phyloP scores from a whole-genome alignment of 768 basidiomycete genomes.

The Rhizopogon salebrosus region DNA sequence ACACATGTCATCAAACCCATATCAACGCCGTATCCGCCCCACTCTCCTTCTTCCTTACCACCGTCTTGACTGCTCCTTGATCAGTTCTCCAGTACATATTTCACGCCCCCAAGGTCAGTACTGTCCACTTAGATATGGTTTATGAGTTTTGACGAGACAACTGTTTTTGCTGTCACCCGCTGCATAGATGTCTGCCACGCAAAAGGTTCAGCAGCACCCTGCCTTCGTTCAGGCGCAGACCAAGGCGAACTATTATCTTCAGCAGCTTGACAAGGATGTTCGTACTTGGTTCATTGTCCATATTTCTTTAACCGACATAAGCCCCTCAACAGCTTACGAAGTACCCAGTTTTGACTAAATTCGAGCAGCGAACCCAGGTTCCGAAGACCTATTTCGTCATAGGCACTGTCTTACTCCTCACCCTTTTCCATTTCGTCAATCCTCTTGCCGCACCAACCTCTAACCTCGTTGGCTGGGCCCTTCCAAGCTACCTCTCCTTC shows the following conservation, averaged over 20 bases:
- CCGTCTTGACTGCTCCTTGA: constrained; percentile 11
- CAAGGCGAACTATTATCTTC: constrained; percentile 76
- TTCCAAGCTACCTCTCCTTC: constrained; percentile 94
- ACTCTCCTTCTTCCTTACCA: constrained; percentile 19
- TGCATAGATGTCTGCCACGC: constrained; percentile 66
- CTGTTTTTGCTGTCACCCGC: constrained; percentile 8
- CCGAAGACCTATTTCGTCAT: constrained; percentile 91
- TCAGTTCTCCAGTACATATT: constrained; percentile 9
- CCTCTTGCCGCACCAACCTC: constrained; percentile 89
- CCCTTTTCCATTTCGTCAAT: constrained; percentile 80
- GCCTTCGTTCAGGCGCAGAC: constrained; percentile 78
- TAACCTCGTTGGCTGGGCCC: constrained; percentile 89
- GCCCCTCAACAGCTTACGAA: constrained; percentile 58
- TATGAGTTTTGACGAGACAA: not conserved
- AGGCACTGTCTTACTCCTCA: constrained; percentile 60
- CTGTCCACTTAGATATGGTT: not conserved
- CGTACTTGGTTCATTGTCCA: constrained; percentile 15
- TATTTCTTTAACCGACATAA: constrained; percentile 1
- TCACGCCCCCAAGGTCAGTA: constrained; percentile 9
- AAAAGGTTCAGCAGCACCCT: constrained; percentile 87
- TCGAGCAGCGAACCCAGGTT: constrained; percentile 88
- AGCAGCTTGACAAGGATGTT: constrained; percentile 97
- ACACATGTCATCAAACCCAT: constrained; percentile 59
- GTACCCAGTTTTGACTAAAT: constrained; percentile 76
- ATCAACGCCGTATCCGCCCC: constrained; percentile 29